Conservation (phyloP, 768 basidiomycete species). For the Xanthoconium stramineum region DNA sequence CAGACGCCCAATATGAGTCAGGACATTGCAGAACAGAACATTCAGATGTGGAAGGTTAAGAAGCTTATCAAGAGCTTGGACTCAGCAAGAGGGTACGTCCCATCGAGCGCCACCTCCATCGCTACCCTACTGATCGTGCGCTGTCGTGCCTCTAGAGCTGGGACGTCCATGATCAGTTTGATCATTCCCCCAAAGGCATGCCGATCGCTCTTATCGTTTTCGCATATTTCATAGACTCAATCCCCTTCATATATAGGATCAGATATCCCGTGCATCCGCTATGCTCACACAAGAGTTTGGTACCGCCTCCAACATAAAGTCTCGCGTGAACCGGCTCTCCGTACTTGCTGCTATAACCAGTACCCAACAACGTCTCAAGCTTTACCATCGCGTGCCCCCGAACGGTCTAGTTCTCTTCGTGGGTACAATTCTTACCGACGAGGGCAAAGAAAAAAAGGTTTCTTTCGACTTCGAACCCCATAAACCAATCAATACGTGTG, state of each 20-base stretch:
- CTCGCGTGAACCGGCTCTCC: constrained; percentile 95
- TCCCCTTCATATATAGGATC: constrained; percentile 51
- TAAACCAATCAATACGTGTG: constrained; percentile 98
- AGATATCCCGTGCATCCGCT: constrained; percentile 89
- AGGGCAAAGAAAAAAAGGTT: constrained; percentile 99
- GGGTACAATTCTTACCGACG: constrained; percentile 95
- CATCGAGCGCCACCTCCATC: not conserved
- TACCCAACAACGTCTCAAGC: constrained; percentile 95
- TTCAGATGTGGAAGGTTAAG: constrained; percentile 98
- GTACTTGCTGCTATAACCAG: constrained; percentile 97
- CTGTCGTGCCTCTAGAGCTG: constrained; percentile 52
- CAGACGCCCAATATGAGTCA: constrained; percentile 65
- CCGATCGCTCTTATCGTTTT: constrained; percentile 13
- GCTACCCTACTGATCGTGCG: constrained; percentile 22
- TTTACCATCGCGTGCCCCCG: constrained; percentile 94
- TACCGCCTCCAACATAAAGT: constrained; percentile 99
- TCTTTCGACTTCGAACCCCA: constrained; percentile 98
- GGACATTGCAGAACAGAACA: constrained; percentile 89
- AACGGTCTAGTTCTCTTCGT: constrained; percentile 98
- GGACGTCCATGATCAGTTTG: constrained; percentile 98
- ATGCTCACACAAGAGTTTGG: constrained; percentile 99
- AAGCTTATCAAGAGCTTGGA: constrained; percentile 99
- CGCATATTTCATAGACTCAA: not conserved
- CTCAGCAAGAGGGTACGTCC: constrained; percentile 53
- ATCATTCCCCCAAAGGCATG: constrained; percentile 91